Evolutionary conservation across 495 filamentous ascomycete species (phyloP).

Genomic region (Aspergillus mulundensis): DNA sequence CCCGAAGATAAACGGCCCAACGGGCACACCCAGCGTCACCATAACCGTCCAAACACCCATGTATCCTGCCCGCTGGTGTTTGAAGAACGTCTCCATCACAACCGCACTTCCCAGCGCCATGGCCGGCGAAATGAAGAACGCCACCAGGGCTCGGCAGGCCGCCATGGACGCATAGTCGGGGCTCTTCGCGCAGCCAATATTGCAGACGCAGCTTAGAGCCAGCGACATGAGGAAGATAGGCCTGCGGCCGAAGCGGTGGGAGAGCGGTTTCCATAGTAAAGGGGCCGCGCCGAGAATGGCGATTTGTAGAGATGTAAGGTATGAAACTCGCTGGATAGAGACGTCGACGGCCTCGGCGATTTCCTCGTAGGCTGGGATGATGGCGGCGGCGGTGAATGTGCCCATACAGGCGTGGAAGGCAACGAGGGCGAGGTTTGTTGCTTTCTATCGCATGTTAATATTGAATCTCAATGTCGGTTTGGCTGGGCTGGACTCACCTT

Average conservation of each 20-base stretch:
- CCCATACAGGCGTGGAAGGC: conserved; percentile 55
- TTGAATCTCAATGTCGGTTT: neutral
- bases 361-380: conserved; percentile 49
- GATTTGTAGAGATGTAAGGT: conserved; percentile 51
- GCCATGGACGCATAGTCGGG: conserved; percentile 38
- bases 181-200: conserved; percentile 44
- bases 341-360: conserved; percentile 45
- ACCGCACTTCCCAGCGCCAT: conserved; percentile 43
- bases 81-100: conserved; percentile 44
- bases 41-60: conserved; percentile 49
- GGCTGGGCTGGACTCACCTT: conserved; percentile 32
- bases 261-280: conserved; percentile 51
- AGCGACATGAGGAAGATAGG: conserved; percentile 49
- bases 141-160: conserved; percentile 25
- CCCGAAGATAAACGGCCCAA: conserved; percentile 45
- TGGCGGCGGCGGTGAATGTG: conserved; percentile 50
- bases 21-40: conserved; percentile 41
- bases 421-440: conserved; percentile 48
- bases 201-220: conserved; percentile 41
- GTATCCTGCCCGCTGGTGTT: conserved; percentile 36
- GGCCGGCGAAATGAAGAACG: conserved; percentile 22
- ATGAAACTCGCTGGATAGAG: conserved; percentile 44
- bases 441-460: conserved; percentile 37
- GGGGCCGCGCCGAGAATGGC: conserved; percentile 48
- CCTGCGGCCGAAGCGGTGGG: conserved; percentile 50